Conservation (phyloP, 2,329 filamentous ascomycete species). For the Pseudopyricularia javanii region DNA sequence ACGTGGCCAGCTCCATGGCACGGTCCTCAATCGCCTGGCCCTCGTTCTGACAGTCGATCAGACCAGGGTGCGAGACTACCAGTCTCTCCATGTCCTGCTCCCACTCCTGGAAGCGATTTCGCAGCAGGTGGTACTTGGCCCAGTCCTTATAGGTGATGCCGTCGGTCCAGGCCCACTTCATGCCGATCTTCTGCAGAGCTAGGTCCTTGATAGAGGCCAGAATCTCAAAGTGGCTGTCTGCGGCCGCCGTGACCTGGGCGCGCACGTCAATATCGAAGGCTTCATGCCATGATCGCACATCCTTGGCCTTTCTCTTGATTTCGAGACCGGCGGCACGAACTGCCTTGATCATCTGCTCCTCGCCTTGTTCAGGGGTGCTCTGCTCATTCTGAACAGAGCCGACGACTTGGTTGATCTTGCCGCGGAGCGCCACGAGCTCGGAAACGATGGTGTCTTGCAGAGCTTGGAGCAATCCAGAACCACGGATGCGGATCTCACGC, state of each 20-base stretch:
- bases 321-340: slow-evolving; percentile 57
- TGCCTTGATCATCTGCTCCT: slow-evolving; percentile 29
- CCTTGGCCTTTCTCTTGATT: slow-evolving; percentile 68
- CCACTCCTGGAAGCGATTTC: slow-evolving; percentile 74
- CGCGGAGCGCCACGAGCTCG: slow-evolving; percentile 54
- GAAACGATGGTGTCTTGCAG: slow-evolving; percentile 55
- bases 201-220: slow-evolving; percentile 73
- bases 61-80: slow-evolving; percentile 59
- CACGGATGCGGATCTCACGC: slow-evolving; percentile 52
- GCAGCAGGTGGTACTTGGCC: slow-evolving; percentile 86
- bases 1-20: slow-evolving; percentile 69
- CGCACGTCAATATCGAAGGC: slow-evolving; percentile 59
- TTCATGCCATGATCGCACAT: slow-evolving; percentile 65
- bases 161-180: slow-evolving; percentile 93
- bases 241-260: slow-evolving; percentile 55
- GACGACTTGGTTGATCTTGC: slow-evolving; percentile 50
- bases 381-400: slow-evolving; percentile 36
- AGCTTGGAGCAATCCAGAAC: slow-evolving; percentile 52
- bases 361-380: slow-evolving; percentile 17
- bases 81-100: slow-evolving; percentile 67
- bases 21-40: slow-evolving; percentile 49
- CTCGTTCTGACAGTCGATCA: slow-evolving; percentile 55
- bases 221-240: slow-evolving; percentile 71
- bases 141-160: slow-evolving; percentile 95
- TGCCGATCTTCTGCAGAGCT: slow-evolving; percentile 81